phyloP scores from a whole-genome alignment of 345 rosid genomes.

The Carallia brachiata region DNA sequence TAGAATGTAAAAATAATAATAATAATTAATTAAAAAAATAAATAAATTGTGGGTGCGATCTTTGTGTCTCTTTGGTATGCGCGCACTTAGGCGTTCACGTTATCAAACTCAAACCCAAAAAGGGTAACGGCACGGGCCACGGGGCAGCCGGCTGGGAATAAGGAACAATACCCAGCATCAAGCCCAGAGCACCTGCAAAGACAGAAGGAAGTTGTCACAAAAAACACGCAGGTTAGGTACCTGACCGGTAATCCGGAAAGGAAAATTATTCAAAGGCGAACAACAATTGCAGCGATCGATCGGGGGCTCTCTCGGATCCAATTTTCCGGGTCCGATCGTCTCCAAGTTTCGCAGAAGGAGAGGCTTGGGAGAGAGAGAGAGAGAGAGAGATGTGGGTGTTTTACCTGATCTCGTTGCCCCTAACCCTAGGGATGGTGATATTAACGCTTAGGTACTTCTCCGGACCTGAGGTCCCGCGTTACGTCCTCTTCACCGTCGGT shows the following conservation, averaged over 20 bases:
- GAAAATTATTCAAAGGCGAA: background rate
- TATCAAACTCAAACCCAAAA: no score
- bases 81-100: no score
- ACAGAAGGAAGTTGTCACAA: no score
- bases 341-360: background rate
- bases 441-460: conserved; percentile 82
- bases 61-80: no score
- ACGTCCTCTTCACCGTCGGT: conserved; percentile 86
- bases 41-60: no score
- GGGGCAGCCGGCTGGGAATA: no score
- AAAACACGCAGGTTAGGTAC: no score
- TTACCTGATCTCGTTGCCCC: conserved; percentile 94
- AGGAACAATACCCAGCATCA: no score
- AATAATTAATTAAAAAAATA: no score
- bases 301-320: conserved; percentile 13
- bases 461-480: conserved; percentile 92
- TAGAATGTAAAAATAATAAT: no score
- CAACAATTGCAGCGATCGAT: background rate
- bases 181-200: no score
- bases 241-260: background rate
- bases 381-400: conserved; percentile 75
- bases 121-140: no score
- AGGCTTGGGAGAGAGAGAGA: background rate
- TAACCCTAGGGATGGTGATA: conserved; percentile 90
- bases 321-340: conserved; percentile 5